Percentiles rank a stretch among this genome's conserved stretches.
These are phyloP conservation scores for Pseudozyma sp. DNA, from an alignment of 1,284 basidiomycete species.

Conservation along the genomic window DNA sequence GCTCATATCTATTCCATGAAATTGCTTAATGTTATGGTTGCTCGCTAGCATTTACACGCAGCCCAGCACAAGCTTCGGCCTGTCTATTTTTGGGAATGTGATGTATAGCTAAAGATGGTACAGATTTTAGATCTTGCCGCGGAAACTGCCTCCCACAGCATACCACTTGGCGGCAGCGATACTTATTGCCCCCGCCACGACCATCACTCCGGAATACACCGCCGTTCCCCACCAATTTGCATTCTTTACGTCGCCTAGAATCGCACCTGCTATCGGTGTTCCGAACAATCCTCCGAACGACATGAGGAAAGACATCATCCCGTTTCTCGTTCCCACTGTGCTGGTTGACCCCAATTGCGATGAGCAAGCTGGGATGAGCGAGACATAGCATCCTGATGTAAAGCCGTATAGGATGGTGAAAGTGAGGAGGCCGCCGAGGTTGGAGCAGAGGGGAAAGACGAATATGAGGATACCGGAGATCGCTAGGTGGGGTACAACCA, in stretches of 20 bases:
- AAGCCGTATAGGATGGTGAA: constrained; percentile 58
- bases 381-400: constrained; percentile 55
- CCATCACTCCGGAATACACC: constrained; percentile 21
- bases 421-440: constrained; percentile 29
- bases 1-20: background rate
- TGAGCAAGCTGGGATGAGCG: constrained; percentile 47
- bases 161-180: constrained; percentile 30
- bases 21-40: constrained; percentile 3
- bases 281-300: constrained; percentile 45
- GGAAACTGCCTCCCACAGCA: constrained; percentile 26
- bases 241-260: constrained; percentile 23
- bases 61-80: no score
- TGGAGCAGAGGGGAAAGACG: constrained; percentile 42
- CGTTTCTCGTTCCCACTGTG: constrained; percentile 44
- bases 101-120: background rate
- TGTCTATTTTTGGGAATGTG: no score
- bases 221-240: constrained; percentile 40
- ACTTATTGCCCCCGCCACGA: constrained; percentile 18
- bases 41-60: background rate
- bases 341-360: constrained; percentile 38
- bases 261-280: constrained; percentile 47
- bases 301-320: constrained; percentile 50
- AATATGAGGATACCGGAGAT: constrained; percentile 60
- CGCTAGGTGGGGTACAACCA: constrained; percentile 62
- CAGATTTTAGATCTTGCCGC: constrained; percentile 31